phyloP scores from a whole-genome alignment of 1,284 basidiomycete genomes.

The Papiliotrema flavescens region DNA sequence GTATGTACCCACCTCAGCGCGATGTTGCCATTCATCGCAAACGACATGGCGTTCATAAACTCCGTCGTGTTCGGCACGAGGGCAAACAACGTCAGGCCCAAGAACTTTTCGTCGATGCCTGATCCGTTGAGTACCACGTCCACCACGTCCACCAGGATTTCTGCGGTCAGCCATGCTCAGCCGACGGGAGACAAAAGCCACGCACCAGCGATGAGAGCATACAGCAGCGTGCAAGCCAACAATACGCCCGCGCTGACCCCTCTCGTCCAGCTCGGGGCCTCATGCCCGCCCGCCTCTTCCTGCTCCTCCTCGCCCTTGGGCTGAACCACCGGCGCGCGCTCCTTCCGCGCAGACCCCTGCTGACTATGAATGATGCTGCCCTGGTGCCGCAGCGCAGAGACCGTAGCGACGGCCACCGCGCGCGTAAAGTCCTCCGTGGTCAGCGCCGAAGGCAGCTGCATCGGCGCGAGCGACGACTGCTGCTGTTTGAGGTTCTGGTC shows the following conservation, averaged over 20 bases:
- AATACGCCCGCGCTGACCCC: constrained; percentile 80
- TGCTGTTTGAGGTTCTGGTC: constrained; percentile 20
- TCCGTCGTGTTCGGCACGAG: constrained; percentile 98
- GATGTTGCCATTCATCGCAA: constrained; percentile 95
- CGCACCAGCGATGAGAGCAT: constrained; percentile 91
- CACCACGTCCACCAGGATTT: constrained; percentile 91
- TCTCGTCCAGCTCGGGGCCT: constrained; percentile 93
- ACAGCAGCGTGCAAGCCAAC: constrained; percentile 83
- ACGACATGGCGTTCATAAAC: constrained; percentile 99
- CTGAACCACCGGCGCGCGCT: neutral
- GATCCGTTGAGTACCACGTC: constrained; percentile 92
- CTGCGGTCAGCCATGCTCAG: constrained; percentile 50
- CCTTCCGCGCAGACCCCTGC: constrained; percentile 5
- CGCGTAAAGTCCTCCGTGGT: constrained; percentile 83
- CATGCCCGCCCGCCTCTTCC: constrained; percentile 76
- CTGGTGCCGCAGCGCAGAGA: constrained; percentile 74
- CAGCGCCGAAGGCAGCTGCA: constrained; percentile 63
- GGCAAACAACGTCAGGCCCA: constrained; percentile 94
- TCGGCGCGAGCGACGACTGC: constrained; percentile 48
- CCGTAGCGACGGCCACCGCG: constrained; percentile 85
- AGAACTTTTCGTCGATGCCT: constrained; percentile 94
- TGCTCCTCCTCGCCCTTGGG: constrained; percentile 38
- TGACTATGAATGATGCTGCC: constrained; percentile 25
- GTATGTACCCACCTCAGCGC: constrained; percentile 83
- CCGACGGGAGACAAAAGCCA: constrained; percentile 17